phyloP scores from a whole-genome alignment of 1,139 yeast species.

The Pichia norvegensis region DNA sequence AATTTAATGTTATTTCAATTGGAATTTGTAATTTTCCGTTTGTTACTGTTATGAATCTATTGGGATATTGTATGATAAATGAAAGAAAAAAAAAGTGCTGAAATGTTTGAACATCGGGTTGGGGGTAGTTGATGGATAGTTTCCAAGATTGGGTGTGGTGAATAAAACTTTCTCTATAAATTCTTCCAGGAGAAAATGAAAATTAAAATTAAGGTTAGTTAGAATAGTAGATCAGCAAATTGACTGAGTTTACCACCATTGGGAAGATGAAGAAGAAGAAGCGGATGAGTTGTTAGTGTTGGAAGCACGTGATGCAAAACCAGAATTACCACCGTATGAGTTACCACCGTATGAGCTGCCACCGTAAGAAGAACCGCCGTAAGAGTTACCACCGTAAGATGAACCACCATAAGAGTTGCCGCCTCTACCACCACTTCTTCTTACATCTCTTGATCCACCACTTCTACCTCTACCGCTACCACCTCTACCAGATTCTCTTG shows the following conservation, averaged over 20 bases:
- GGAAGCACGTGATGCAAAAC: conserved; percentile 11
- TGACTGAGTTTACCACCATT: conserved; percentile 20
- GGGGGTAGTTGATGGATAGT: conserved; percentile 1
- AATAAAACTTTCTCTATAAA: conserved; percentile 1
- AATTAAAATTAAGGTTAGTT: neutral
- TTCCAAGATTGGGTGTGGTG: conserved; percentile 4
- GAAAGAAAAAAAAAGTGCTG: neutral
- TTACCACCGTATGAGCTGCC: conserved; percentile 17
- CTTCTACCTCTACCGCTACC: conserved; percentile 50
- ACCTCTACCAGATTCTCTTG: conserved; percentile 70
- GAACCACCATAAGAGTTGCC: conserved; percentile 17
- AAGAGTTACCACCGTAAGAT: conserved; percentile 13
- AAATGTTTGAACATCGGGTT: neutral
- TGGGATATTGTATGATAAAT: neutral
- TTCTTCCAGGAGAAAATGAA: neutral
- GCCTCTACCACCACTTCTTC: conserved; percentile 24
- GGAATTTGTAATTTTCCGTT: conserved; percentile 1
- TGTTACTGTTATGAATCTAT: conserved; percentile 7
- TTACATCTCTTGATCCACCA: conserved; percentile 31
- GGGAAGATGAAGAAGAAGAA: conserved; percentile 14
- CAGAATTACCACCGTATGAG: conserved; percentile 7
- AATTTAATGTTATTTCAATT: neutral
- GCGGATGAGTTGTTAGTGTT: conserved; percentile 10
- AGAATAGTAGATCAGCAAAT: neutral
- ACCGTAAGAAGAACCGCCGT: conserved; percentile 17